Base-by-base conservation (phyloP, 495 filamentous ascomycete genomes). In the Friedmanniomyces simplex region DNA sequence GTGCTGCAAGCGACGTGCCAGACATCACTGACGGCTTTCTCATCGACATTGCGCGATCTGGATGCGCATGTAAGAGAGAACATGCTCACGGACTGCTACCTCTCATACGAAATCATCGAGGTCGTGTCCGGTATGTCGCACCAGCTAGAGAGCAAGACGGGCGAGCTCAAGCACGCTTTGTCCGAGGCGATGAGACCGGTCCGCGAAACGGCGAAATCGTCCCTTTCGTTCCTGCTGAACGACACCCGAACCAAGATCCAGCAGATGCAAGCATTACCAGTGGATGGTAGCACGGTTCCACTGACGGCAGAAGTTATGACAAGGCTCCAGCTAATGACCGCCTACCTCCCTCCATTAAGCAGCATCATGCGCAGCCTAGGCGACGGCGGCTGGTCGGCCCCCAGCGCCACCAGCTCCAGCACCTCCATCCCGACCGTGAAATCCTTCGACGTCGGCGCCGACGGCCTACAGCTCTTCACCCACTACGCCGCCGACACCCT, bases 31-130 rank as follows among this genome's bases (percentile, higher is more conserved):
- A 77, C 79, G 0, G 88, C 95, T 59, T 85, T 96, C 66, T 81
- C 86, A 25, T 82, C 88, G 63, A 96, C 94, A 0, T 71, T 99
- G 26, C 81, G 84, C 13, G 93, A 96, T 62, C 76, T 99, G 24
- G 95, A 97, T 69, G 77, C 80, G 36, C 90, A 96, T 67, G 90
- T 97, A 68, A 86, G 86, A 67, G 68, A 79, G 30, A 89, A 96
- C 66, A 74, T 96, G 41, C 83, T 81, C 63, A 97, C 90, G 0
- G 93, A 99, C 71, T 96, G 94, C 72, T 99, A 87, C 68, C 79
- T 99, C 24, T 90, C 89, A 3, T 99, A 94, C 67, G 93, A 99
- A 67, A 90, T 97, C 53, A 86, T 95, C 45, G 91, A 95, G 63
- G 88, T 95, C 57, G 86, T 99, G 42, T 87, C 87, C 2, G 77